phyloP scores from a whole-genome alignment of 1,139 yeast genomes.

The Taphrina flavorubra region DNA sequence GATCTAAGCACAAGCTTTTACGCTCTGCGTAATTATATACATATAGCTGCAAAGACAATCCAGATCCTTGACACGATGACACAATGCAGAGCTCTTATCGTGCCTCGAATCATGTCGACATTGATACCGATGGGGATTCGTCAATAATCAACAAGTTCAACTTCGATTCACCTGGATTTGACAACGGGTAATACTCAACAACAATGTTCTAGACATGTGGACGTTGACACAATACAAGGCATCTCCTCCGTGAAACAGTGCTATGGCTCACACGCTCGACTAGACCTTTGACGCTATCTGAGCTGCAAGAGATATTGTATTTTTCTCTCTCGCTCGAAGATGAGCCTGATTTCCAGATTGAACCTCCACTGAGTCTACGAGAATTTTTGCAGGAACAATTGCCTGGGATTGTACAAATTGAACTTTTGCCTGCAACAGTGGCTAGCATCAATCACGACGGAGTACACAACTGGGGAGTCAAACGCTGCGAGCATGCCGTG shows the following conservation, averaged over 20 bases:
- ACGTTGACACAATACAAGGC: background rate
- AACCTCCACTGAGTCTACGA: background rate
- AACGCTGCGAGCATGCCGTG: slow-evolving; percentile 8
- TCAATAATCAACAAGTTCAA: background rate
- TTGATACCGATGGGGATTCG: no score
- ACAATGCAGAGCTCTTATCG: no score
- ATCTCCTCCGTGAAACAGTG: slow-evolving; percentile 8
- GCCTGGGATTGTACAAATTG: background rate
- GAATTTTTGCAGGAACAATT: background rate
- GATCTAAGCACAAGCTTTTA: no score
- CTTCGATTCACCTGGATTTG: background rate
- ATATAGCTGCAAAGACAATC: no score
- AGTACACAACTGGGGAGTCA: slow-evolving; percentile 9
- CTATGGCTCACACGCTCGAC: slow-evolving; percentile 17
- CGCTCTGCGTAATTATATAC: no score
- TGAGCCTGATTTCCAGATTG: background rate
- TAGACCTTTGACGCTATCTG: slow-evolving; percentile 28
- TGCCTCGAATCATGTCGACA: no score
- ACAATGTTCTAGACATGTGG: background rate
- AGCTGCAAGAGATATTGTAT: slow-evolving; percentile 13
- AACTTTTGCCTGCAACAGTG: slow-evolving; percentile 5
- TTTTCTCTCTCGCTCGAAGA: slow-evolving; percentile 3
- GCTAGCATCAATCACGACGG: slow-evolving; percentile 17
- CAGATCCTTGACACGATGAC: no score
- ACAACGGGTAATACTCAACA: background rate